These are phyloP conservation scores for Nissolia schottii DNA, from an alignment of 306 rosid genomes.

Conservation along the genomic window DNA sequence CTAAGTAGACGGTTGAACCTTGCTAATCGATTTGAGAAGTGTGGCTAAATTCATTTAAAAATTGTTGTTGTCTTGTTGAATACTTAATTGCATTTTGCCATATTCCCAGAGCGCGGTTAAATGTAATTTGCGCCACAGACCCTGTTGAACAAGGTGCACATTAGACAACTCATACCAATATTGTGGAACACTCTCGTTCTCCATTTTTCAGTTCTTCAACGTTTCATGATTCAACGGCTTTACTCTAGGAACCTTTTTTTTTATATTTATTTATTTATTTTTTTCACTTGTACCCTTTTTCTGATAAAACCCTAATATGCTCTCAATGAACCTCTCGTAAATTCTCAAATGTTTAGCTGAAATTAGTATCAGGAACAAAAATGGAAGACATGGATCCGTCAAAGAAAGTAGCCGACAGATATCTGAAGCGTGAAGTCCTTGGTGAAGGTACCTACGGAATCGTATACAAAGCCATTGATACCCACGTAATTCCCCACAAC, in stretches of 20 bases:
- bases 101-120: too few relatives aligned
- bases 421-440: slow-evolving; percentile 87
- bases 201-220: neutral
- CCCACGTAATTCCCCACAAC: slow-evolving; percentile 46
- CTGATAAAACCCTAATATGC: neutral
- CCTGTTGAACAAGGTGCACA: too few relatives aligned
- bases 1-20: too few relatives aligned
- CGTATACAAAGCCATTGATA: slow-evolving; percentile 95
- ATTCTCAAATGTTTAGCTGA: neutral
- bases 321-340: neutral
- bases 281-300: neutral
- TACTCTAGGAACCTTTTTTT: too few relatives aligned
- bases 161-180: too few relatives aligned
- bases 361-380: neutral
- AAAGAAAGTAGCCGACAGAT: slow-evolving; percentile 94
- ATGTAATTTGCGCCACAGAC: too few relatives aligned
- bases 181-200: neutral
- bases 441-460: slow-evolving; percentile 99
- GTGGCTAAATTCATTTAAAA: too few relatives aligned
- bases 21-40: too few relatives aligned
- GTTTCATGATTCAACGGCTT: neutral
- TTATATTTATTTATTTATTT: too few relatives aligned
- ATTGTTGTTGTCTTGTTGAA: too few relatives aligned
- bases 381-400: slow-evolving; percentile 52
- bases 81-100: too few relatives aligned